Evolutionary conservation across 1,284 basidiomycete genomes (phyloP).

Genomic region (Macrocystidia cucumis): DNA sequence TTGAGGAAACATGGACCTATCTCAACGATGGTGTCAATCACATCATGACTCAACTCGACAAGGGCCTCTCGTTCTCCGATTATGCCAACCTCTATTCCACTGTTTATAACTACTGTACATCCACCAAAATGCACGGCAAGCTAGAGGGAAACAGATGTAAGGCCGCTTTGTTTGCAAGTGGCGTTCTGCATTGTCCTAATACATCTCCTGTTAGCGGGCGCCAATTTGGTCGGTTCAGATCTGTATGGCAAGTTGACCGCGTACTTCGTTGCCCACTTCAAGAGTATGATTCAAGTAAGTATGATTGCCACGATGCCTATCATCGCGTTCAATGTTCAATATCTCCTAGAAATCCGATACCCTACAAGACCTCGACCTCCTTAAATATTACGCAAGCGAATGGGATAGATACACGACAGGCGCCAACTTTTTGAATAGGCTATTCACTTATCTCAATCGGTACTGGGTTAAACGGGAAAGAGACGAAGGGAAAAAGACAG

Average conservation of each 20-base stretch:
- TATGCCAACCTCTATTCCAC: constrained; percentile 94
- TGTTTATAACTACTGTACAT: constrained; percentile 96
- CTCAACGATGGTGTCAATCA: constrained; percentile 88
- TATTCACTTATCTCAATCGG: constrained; percentile 96
- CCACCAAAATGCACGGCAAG: constrained; percentile 72
- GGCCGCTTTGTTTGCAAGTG: constrained; percentile 11
- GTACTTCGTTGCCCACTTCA: constrained; percentile 81
- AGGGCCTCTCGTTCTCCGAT: constrained; percentile 86
- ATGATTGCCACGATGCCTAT: background rate
- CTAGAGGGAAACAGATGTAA: constrained; percentile 59
- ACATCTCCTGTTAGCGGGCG: constrained; percentile 56
- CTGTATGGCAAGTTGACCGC: constrained; percentile 84
- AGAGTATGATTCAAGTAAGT: constrained; percentile 55
- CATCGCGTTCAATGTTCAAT: constrained; percentile 1
- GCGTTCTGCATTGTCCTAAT: constrained; percentile 2
- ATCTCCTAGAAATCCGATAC: constrained; percentile 63
- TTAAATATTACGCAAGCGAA: constrained; percentile 88
- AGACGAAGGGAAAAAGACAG: constrained; percentile 94
- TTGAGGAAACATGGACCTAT: constrained; percentile 85
- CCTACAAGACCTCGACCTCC: constrained; percentile 80
- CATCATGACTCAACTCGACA: constrained; percentile 86
- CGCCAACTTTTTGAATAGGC: constrained; percentile 91
- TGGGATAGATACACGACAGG: constrained; percentile 98
- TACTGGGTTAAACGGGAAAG: constrained; percentile 99
- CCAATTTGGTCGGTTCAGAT: constrained; percentile 93